Conservation (phyloP, 495 filamentous ascomycete genomes). For the Xylaria flabelliformis region DNA sequence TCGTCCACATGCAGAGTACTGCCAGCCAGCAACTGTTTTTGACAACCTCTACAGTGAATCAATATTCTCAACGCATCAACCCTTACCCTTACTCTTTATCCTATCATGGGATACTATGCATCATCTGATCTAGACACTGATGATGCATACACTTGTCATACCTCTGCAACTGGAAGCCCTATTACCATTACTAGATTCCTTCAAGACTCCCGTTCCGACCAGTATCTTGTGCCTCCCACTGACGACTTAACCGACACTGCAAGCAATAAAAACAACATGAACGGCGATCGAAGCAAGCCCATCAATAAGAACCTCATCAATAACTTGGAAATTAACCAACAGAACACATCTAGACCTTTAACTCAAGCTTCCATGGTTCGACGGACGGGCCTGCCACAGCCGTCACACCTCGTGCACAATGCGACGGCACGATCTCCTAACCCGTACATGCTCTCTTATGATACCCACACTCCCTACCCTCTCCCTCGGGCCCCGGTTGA, state of each 20-base stretch:
- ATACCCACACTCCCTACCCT: not conserved
- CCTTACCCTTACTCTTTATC: not conserved
- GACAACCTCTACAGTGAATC: not conserved
- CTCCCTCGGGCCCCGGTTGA: not conserved
- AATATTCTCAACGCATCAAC: not conserved
- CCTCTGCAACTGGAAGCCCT: not conserved
- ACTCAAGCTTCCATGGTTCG: not conserved
- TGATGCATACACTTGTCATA: not conserved
- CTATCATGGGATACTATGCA: constrained; percentile 2
- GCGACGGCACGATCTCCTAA: not conserved
- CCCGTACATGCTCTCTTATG: not conserved
- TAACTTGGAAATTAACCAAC: not conserved
- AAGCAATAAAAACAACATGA: not conserved
- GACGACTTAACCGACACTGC: not conserved
- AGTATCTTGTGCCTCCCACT: not conserved
- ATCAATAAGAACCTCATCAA: not conserved
- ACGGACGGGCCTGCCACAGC: not conserved
- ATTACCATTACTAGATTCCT: not conserved
- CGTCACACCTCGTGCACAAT: not conserved
- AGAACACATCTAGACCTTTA: not conserved
- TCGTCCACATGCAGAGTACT: not conserved
- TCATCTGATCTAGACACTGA: not conserved
- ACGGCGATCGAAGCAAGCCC: not conserved
- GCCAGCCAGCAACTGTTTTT: not conserved
- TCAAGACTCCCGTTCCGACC: not conserved